Percentiles rank a stretch among this genome's conserved stretches.
phyloP scores from a whole-genome alignment of 176 grass and related monocot species.

The Coix lacrymajobi region DNA sequence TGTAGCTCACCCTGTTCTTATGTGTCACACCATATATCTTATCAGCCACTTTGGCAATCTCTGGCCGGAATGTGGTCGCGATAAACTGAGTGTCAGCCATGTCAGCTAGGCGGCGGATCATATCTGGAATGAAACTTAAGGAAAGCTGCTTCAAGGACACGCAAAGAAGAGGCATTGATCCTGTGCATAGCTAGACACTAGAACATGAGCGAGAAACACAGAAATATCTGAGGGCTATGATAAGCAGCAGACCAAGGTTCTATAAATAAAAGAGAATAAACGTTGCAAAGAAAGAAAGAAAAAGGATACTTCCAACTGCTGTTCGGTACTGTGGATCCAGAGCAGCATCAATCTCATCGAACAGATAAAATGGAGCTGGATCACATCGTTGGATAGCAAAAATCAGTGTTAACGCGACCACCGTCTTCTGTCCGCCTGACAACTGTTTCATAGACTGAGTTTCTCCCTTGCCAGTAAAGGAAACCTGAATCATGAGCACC shows the following conservation, averaged over 20 bases:
- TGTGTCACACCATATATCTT: constrained; percentile 95
- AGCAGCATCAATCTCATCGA: constrained; percentile 98
- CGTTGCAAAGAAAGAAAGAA: background rate
- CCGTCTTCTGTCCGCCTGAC: constrained; percentile 95
- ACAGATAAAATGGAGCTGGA: constrained; percentile 95
- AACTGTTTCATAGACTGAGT: constrained; percentile 99
- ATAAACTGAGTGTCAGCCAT: constrained; percentile 86
- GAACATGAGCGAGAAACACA: background rate
- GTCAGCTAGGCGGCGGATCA: constrained; percentile 79
- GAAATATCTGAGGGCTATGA: background rate
- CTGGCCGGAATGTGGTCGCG: constrained; percentile 78
- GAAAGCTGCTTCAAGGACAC: constrained; percentile 1
- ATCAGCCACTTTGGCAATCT: constrained; percentile 87
- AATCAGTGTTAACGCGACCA: constrained; percentile 90
- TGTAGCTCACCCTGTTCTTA: constrained; percentile 87
- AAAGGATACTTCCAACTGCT: constrained; percentile 96
- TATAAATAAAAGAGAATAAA: background rate
- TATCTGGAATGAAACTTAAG: constrained; percentile 70
- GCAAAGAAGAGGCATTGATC: background rate
- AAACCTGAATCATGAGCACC: constrained; percentile 57
- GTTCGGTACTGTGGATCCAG: constrained; percentile 95
- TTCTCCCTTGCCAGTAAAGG: constrained; percentile 96
- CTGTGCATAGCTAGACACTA: background rate
- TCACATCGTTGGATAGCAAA: constrained; percentile 98
- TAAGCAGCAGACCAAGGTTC: background rate